Base-by-base conservation (phyloP, 2,329 filamentous ascomycete genomes). In the Chrysoporthe austroafricana region DNA sequence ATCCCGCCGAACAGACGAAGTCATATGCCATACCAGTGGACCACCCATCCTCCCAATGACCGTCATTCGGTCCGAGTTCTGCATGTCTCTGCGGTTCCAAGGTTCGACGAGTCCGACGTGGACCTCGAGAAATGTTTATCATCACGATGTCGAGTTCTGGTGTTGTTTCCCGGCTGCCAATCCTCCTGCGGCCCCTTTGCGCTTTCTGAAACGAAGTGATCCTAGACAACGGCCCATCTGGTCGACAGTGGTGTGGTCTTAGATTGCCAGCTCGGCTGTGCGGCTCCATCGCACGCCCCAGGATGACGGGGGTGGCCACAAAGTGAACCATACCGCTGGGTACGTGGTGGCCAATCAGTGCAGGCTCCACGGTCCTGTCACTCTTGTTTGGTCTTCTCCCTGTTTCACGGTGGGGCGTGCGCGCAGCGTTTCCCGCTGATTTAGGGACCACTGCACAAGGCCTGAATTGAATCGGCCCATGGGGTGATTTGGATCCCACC, bases 171-270 rank as follows among this genome's bases (percentile, higher is more conserved):
- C 56, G 44, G n/a, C 16, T n/a, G 21, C 36, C 43, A 32, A 48
- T 46, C 66, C 52, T 66, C 64, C 64, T 69, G 57, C 46, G 56
- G 67, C 39, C 52, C n/a, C 64, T 26, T 62, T 61, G 64, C 54
- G 16, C 42, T 46, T 56, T 48, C 67, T 69, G 67, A 69, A 69
- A 69, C 64, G 11, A 16, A 26, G 26, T 58, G 39, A 61, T 32
- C 50, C 62, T 56, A 61, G 56, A 57, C 18, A 64, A 60, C 64
- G 64, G 36, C 64, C 67, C 64, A 62, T 69, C 46, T 57, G n/a
- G 61, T 65, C 60, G 21, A 48, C 57, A 48, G 67, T 69, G 60
- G 67, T 52, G 58, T 50, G 67, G 61, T 69, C 52, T 66, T 54
- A 58, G 63, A 63, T 64, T 69, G 50, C 46, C 50, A 48, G 54